These are phyloP conservation scores for Yarrowia galli DNA, from an alignment of 1,139 yeast genomes.

Conservation along the genomic window DNA sequence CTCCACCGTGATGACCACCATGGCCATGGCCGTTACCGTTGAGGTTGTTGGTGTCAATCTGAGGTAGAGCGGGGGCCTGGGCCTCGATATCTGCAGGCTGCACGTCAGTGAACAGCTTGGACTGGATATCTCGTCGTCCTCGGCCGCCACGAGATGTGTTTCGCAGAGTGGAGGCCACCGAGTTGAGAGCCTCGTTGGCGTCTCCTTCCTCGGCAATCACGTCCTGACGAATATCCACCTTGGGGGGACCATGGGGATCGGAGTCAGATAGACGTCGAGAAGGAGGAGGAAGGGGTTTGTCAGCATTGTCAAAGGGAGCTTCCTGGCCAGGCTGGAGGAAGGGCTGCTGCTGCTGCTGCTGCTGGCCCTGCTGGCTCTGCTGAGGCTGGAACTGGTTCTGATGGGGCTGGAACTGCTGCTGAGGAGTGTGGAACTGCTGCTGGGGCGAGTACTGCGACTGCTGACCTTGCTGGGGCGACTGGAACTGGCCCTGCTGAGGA, in stretches of 20 bases:
- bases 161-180: constrained; percentile 48
- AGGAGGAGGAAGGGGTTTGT: constrained; percentile 37
- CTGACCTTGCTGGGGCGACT: constrained; percentile 8
- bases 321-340: constrained; percentile 28
- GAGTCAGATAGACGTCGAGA: constrained; percentile 41
- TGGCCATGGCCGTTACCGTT: constrained; percentile 12
- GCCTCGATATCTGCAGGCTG: constrained; percentile 49
- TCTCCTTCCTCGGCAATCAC: constrained; percentile 50
- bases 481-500: constrained; percentile 13
- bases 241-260: constrained; percentile 43
- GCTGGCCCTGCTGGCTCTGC: neutral
- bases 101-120: constrained; percentile 62
- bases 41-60: constrained; percentile 20
- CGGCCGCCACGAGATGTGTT: constrained; percentile 47
- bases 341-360: neutral
- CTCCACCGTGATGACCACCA: constrained; percentile 3
- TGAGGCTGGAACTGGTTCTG: constrained; percentile 2
- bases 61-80: constrained; percentile 18
- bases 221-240: constrained; percentile 48
- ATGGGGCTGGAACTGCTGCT: constrained; percentile 16
- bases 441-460: constrained; percentile 10
- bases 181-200: constrained; percentile 47
- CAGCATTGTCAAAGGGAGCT: constrained; percentile 34
- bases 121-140: constrained; percentile 59
- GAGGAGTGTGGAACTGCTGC: constrained; percentile 15